These are phyloP conservation scores for Protomyces gravidus DNA, from an alignment of 1,139 yeast species.

Conservation along the genomic window DNA sequence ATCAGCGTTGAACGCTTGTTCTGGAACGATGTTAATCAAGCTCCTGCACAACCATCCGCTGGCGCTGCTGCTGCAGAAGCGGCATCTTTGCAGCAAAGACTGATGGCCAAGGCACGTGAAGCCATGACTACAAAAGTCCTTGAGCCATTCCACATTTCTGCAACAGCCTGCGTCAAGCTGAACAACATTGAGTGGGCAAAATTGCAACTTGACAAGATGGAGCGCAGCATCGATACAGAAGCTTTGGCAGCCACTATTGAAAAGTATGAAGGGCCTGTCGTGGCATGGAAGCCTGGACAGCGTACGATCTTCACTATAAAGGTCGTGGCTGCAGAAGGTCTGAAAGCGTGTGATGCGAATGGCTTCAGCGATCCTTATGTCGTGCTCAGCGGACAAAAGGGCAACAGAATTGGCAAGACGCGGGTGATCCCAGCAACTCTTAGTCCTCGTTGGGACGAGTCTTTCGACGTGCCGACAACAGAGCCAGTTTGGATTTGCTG, in stretches of 20 bases:
- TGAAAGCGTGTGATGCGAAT: slow-evolving; percentile 53
- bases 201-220: slow-evolving; percentile 56
- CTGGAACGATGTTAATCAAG: slow-evolving; percentile 44
- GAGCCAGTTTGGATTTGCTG: slow-evolving; percentile 47
- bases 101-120: slow-evolving; percentile 45
- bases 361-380: slow-evolving; percentile 62
- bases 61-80: slow-evolving; percentile 34
- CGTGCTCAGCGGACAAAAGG: slow-evolving; percentile 59
- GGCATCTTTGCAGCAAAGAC: slow-evolving; percentile 40
- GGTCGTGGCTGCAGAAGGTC: slow-evolving; percentile 65
- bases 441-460: slow-evolving; percentile 87
- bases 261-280: slow-evolving; percentile 33
- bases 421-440: slow-evolving; percentile 57
- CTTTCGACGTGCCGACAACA: slow-evolving; percentile 58
- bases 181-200: slow-evolving; percentile 66
- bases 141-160: slow-evolving; percentile 59
- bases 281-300: slow-evolving; percentile 38
- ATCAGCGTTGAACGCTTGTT: slow-evolving; percentile 48
- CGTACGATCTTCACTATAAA: slow-evolving; percentile 56
- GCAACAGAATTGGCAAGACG: slow-evolving; percentile 65
- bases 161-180: slow-evolving; percentile 62
- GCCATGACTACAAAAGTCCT: slow-evolving; percentile 45
- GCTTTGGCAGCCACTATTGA: slow-evolving; percentile 50
- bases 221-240: slow-evolving; percentile 61
- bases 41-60: slow-evolving; percentile 38